These are phyloP conservation scores for Paramecium pentaurelia DNA, from an alignment of 73 alveolate species.

Conservation along the genomic window DNA sequence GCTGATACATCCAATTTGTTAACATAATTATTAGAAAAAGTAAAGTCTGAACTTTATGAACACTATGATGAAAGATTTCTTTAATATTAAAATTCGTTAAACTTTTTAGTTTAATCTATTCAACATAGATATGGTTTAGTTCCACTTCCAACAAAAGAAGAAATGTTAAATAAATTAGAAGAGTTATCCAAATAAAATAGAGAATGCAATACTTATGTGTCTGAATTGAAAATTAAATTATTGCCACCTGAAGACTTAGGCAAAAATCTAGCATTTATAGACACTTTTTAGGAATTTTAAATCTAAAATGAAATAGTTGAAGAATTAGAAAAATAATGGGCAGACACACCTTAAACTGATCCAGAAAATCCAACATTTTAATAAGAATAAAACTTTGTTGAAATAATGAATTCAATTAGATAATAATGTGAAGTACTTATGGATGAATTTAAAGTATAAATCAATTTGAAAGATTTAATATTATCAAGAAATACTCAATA, in stretches of 20 bases:
- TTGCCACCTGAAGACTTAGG: slow-evolving; percentile 22
- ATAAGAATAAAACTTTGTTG: background rate
- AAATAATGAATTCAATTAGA: background rate
- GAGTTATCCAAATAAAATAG: background rate
- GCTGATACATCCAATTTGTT: background rate
- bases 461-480: background rate
- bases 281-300: background rate
- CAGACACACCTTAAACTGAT: background rate
- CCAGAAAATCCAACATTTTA: background rate
- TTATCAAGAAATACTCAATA: background rate
- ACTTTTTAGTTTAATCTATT: background rate
- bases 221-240: background rate
- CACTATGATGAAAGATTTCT: background rate
- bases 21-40: background rate
- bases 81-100: background rate
- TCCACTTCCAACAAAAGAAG: background rate
- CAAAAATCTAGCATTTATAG: background rate
- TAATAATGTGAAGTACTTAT: background rate
- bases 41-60: background rate
- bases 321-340: slow-evolving; percentile 20
- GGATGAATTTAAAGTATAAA: background rate
- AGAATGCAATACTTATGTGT: background rate
- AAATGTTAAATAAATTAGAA: background rate
- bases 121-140: slow-evolving; percentile 9
- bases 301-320: background rate